phyloP scores from a whole-genome alignment of 371 early-diverging fungal genomes.

The Blastocladiella emersonii region DNA sequence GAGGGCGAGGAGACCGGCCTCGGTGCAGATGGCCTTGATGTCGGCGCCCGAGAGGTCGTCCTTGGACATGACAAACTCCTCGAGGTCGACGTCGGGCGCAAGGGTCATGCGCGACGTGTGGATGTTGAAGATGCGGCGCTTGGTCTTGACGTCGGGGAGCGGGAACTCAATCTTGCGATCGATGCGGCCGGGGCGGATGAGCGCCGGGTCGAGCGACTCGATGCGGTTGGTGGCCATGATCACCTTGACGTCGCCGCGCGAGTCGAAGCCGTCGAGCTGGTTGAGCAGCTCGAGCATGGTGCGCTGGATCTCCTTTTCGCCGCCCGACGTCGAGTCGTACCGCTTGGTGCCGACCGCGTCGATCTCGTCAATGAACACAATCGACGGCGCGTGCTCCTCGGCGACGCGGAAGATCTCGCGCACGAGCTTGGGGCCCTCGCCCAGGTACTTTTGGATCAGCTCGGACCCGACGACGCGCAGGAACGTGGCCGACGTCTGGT shows the following conservation, averaged over 20 bases:
- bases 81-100: constrained; percentile 92
- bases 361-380: constrained; percentile 99
- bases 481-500: constrained; percentile 99
- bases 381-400: constrained; percentile 97
- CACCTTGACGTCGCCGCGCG: constrained; percentile 98
- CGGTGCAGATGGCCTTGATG: constrained; percentile 99
- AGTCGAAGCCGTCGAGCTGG: constrained; percentile 99
- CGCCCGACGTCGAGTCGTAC: constrained; percentile 89
- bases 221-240: constrained; percentile 99
- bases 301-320: constrained; percentile 97
- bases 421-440: constrained; percentile 99
- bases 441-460: constrained; percentile 99
- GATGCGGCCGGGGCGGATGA: constrained; percentile 99
- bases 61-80: constrained; percentile 97
- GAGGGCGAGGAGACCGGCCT: constrained; percentile 96
- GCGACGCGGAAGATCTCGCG: constrained; percentile 99
- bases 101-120: constrained; percentile 98
- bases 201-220: constrained; percentile 96
- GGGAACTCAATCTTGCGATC: constrained; percentile 99
- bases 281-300: constrained; percentile 99
- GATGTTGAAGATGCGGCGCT: constrained; percentile 97
- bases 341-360: constrained; percentile 99
- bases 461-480: constrained; percentile 99
- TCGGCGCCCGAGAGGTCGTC: constrained; percentile 99
- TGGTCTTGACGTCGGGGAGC: constrained; percentile 96